A percentile compares a stretch with the other conserved stretches of the same genome.
phyloP scores from a whole-genome alignment of 495 filamentous ascomycete species.

The Penicillium diatomitis region DNA sequence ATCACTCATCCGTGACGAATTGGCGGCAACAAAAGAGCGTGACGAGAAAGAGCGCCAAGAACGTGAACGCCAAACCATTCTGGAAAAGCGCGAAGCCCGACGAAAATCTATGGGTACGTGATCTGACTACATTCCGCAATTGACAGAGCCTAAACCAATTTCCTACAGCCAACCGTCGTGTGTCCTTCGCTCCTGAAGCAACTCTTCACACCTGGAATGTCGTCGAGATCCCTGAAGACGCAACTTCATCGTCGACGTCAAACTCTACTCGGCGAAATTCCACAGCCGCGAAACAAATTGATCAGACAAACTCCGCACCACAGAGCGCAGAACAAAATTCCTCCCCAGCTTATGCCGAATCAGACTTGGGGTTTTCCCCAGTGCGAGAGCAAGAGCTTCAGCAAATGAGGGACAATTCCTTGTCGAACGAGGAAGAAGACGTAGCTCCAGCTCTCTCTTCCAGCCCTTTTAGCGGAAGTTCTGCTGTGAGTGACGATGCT shows the following conservation, averaged over 20 bases:
- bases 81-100: slow-evolving; percentile 71
- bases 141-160: background rate
- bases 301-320: slow-evolving; percentile 25
- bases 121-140: too few relatives aligned
- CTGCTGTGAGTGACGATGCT: slow-evolving; percentile 52
- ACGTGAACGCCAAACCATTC: slow-evolving; percentile 56
- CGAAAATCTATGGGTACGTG: slow-evolving; percentile 69
- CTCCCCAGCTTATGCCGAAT: slow-evolving; percentile 54
- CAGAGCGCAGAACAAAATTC: slow-evolving; percentile 52
- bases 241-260: slow-evolving; percentile 73
- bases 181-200: slow-evolving; percentile 95
- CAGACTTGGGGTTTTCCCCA: slow-evolving; percentile 52
- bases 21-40: slow-evolving; percentile 62
- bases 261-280: slow-evolving; percentile 64
- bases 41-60: slow-evolving; percentile 61
- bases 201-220: slow-evolving; percentile 98
- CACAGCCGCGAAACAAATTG: slow-evolving; percentile 40
- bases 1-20: slow-evolving; percentile 51
- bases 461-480: slow-evolving; percentile 67
- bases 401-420: slow-evolving; percentile 29
- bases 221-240: slow-evolving; percentile 78
- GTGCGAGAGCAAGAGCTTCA: slow-evolving; percentile 60
- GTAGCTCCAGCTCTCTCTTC: slow-evolving; percentile 56
- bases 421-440: slow-evolving; percentile 12
- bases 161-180: slow-evolving; percentile 66